These are phyloP conservation scores for Trichosanthes cucumerina DNA, from an alignment of 306 rosid species.

Conservation along the genomic window DNA sequence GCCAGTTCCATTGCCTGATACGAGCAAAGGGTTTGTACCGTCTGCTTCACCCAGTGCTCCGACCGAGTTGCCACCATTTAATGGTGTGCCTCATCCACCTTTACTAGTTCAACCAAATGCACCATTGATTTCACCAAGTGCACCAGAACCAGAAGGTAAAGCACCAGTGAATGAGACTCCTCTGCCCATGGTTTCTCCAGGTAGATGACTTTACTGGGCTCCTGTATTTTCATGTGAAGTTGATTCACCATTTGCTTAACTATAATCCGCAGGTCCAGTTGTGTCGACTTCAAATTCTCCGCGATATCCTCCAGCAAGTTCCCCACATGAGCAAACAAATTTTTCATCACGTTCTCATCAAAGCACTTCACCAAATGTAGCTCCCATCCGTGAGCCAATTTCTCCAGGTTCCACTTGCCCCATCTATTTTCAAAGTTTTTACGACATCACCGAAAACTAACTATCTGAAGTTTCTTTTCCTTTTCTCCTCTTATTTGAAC, in stretches of 20 bases:
- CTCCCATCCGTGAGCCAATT: conserved; percentile 4
- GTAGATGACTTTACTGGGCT: conserved; percentile 21
- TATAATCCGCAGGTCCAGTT: conserved; percentile 32
- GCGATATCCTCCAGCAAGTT: conserved; percentile 36
- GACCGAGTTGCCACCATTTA: conserved; percentile 20
- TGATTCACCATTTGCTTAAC: neutral
- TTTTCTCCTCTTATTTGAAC: neutral
- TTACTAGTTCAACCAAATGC: conserved; percentile 23
- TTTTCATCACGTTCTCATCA: neutral
- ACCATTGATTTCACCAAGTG: conserved; percentile 13
- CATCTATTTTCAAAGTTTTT: neutral
- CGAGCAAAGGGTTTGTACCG: conserved; percentile 26
- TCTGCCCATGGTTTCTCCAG: conserved; percentile 33
- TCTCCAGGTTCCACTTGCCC: neutral
- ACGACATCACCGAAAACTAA: neutral
- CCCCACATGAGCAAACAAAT: conserved; percentile 13
- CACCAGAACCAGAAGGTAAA: conserved; percentile 11
- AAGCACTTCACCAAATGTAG: neutral
- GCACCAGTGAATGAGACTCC: conserved; percentile 14
- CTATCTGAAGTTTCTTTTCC: neutral
- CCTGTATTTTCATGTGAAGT: conserved; percentile 15
- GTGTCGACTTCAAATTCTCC: conserved; percentile 35
- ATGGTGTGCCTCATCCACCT: conserved; percentile 29
- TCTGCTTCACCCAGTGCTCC: conserved; percentile 33
- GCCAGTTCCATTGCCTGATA: conserved; percentile 32